These are phyloP conservation scores for Citrus unshiu DNA, from an alignment of 345 rosid species.

Conservation along the genomic window DNA sequence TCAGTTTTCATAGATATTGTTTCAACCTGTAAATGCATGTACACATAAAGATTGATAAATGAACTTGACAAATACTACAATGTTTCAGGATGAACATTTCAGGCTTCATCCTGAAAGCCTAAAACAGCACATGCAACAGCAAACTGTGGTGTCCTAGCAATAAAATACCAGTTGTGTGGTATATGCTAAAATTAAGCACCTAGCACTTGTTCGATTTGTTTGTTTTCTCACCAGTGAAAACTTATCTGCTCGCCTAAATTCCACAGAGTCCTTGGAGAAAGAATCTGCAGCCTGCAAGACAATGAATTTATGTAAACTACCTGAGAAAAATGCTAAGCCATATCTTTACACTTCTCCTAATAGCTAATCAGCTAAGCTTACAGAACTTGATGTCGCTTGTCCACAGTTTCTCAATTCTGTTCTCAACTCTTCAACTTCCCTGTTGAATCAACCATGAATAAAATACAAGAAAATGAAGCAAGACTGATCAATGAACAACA, in stretches of 20 bases:
- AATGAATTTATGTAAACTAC: constrained; percentile 20
- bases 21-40: constrained; percentile 44
- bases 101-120: constrained; percentile 4
- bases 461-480: constrained; percentile 4
- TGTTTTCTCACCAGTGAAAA: constrained; percentile 46
- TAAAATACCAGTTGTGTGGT: neutral
- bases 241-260: constrained; percentile 36
- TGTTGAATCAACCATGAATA: constrained; percentile 31
- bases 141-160: neutral
- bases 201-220: constrained; percentile 2
- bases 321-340: constrained; percentile 7
- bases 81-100: neutral
- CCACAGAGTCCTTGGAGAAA: constrained; percentile 34
- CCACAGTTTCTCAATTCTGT: constrained; percentile 40
- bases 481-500: neutral
- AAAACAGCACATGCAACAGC: neutral
- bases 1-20: constrained; percentile 39
- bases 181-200: neutral
- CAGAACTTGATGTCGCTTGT: constrained; percentile 39
- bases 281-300: constrained; percentile 44
- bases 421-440: constrained; percentile 70
- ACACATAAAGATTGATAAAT: constrained; percentile 4
- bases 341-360: constrained; percentile 17
- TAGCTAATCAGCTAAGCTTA: constrained; percentile 35
- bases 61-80: neutral